phyloP scores from a whole-genome alignment of 345 rosid genomes.

The Syzygium grande region DNA sequence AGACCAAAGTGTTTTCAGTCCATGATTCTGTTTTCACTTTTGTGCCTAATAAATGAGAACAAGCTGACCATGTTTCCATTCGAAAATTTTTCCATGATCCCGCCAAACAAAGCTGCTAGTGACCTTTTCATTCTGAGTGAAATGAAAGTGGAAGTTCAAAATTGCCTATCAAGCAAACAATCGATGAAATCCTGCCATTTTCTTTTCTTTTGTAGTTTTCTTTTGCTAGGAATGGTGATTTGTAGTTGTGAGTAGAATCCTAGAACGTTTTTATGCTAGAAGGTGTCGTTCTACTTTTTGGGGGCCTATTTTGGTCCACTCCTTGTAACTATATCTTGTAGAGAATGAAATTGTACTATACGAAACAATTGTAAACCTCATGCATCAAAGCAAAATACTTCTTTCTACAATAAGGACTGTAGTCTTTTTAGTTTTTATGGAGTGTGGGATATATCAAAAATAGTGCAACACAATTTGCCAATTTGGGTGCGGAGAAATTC shows the following conservation, averaged over 20 bases:
- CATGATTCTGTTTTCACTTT: neutral
- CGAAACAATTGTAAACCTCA: neutral
- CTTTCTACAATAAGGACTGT: rapidly evolving
- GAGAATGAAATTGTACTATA: neutral
- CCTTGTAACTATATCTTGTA: neutral
- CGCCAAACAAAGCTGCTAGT: neutral
- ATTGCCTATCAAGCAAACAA: neutral
- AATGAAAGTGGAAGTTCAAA: neutral
- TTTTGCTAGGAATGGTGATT: neutral
- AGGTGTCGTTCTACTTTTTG: neutral
- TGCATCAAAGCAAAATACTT: neutral
- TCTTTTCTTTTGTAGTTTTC: neutral
- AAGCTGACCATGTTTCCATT: neutral
- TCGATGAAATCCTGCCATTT: neutral
- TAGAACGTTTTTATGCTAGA: neutral
- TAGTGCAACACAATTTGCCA: neutral
- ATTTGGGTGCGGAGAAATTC: neutral
- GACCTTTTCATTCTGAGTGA: neutral
- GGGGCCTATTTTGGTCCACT: neutral
- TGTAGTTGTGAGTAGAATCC: neutral
- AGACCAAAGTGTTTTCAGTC: neutral
- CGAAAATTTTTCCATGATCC: rapidly evolving
- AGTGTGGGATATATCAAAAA: neutral
- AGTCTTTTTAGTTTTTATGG: neutral
- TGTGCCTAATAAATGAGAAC: neutral